These are phyloP conservation scores for Gnetum montanum DNA, from an alignment of 75 land plant genomes.

Conservation along the genomic window DNA sequence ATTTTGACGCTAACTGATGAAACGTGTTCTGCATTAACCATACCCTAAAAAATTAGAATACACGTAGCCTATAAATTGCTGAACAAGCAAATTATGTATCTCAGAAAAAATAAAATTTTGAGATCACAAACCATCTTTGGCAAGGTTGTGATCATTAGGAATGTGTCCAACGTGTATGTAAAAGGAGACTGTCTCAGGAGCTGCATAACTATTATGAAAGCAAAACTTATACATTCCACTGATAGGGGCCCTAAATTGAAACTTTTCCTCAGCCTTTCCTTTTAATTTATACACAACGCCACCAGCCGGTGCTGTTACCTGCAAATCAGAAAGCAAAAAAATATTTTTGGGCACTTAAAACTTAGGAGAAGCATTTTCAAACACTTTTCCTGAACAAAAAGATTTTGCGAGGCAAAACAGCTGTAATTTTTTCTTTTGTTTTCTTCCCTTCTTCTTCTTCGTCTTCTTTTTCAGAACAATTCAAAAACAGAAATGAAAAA, in stretches of 20 bases:
- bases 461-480: too few species aligned
- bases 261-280: constrained; percentile 78
- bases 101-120: too few species aligned
- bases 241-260: constrained; percentile 70
- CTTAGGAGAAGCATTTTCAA: too few species aligned
- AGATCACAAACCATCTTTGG: constrained; percentile 76
- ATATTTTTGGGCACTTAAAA: too few species aligned
- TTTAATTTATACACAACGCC: constrained; percentile 29
- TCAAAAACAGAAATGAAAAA: too few species aligned
- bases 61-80: background rate
- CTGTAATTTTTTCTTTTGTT: too few species aligned
- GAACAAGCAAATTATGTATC: background rate
- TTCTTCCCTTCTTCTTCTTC: too few species aligned
- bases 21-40: constrained; percentile 61
- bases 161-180: constrained; percentile 92
- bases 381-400: too few species aligned
- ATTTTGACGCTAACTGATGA: constrained; percentile 84
- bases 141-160: constrained; percentile 81
- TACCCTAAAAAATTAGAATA: background rate
- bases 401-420: too few species aligned
- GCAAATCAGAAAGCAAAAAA: constrained; percentile 13
- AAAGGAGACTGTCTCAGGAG: constrained; percentile 85
- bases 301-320: constrained; percentile 85
- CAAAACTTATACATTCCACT: constrained; percentile 93
- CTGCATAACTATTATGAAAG: constrained; percentile 62